Percentiles rank a stretch among this genome's conserved stretches.
phyloP scores from a whole-genome alignment of 2,329 filamentous ascomycete species.

The Zymoseptoria tritici region DNA sequence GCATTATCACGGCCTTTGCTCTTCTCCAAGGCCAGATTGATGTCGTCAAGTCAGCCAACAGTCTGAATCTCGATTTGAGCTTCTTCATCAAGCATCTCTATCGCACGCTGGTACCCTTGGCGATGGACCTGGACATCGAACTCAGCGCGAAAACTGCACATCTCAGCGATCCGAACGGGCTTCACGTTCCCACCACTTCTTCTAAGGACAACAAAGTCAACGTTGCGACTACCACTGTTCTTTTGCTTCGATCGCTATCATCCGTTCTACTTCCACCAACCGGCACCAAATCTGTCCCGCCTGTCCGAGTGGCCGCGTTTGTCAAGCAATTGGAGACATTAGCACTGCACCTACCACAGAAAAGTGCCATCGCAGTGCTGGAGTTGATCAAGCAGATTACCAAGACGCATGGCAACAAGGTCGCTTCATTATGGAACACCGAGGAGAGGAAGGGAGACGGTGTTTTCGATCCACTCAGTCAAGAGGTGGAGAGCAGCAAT shows the following conservation, averaged over 20 bases:
- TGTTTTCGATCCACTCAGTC: conserved; percentile 65
- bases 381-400: conserved; percentile 70
- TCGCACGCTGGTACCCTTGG: conserved; percentile 69
- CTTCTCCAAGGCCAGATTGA: conserved; percentile 83
- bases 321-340: conserved; percentile 81
- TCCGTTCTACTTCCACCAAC: conserved; percentile 70
- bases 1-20: conserved; percentile 94
- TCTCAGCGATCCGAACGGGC: conserved; percentile 49
- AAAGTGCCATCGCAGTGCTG: conserved; percentile 72
- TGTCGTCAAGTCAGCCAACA: conserved; percentile 70
- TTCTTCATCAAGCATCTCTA: conserved; percentile 96
- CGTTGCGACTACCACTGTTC: conserved; percentile 86
- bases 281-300: conserved; percentile 67
- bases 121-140: conserved; percentile 79
- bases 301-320: conserved; percentile 81
- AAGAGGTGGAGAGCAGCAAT: conserved; percentile 76
- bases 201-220: conserved; percentile 62
- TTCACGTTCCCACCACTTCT: conserved; percentile 43
- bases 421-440: conserved; percentile 83
- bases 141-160: conserved; percentile 64
- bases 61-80: conserved; percentile 80
- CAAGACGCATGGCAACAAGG: conserved; percentile 73
- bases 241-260: conserved; percentile 79
- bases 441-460: conserved; percentile 91
- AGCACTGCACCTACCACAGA: conserved; percentile 81